Conservation (phyloP, 257 asterid species). For the Ophiorrhiza pumila region DNA sequence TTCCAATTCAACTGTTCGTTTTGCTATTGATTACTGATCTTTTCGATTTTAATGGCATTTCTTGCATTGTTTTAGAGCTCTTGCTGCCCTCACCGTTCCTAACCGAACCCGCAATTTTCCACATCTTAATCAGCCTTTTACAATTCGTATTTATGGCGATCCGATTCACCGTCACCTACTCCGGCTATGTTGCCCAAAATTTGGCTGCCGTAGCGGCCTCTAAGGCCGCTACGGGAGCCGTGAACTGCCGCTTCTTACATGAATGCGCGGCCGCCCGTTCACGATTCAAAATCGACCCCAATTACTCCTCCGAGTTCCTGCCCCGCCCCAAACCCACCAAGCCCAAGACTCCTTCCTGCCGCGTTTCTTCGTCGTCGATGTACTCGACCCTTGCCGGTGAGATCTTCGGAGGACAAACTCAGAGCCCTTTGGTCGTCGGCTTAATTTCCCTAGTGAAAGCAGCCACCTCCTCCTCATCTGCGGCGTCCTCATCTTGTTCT, state of each 20-base stretch:
- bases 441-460: slow-evolving; percentile 50
- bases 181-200: slow-evolving; percentile 72
- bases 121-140: slow-evolving; percentile 31
- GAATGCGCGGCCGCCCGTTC: slow-evolving; percentile 44
- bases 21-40: slow-evolving; percentile 28
- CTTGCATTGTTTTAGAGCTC: slow-evolving; percentile 24
- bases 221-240: slow-evolving; percentile 37
- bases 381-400: slow-evolving; percentile 49
- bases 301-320: slow-evolving; percentile 31
- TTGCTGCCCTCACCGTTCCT: slow-evolving; percentile 24
- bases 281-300: slow-evolving; percentile 42
- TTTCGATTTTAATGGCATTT: slow-evolving; percentile 20
- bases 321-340: slow-evolving; percentile 18
- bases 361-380: slow-evolving; percentile 28
- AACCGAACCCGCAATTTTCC: slow-evolving; percentile 30
- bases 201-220: slow-evolving; percentile 49
- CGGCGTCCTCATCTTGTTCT: slow-evolving; percentile 26
- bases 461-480: slow-evolving; percentile 25
- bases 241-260: slow-evolving; percentile 46
- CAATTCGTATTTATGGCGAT: slow-evolving; percentile 65
- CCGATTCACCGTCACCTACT: slow-evolving; percentile 67
- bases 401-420: slow-evolving; percentile 36
- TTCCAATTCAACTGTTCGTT: slow-evolving; percentile 35
- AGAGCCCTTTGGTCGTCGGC: slow-evolving; percentile 49
- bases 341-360: slow-evolving; percentile 12